Percentiles rank a stretch among this genome's conserved stretches.
Evolutionary conservation across 73 alveolate species (phyloP).

Genomic region (Tetrahymena thermophila): DNA sequence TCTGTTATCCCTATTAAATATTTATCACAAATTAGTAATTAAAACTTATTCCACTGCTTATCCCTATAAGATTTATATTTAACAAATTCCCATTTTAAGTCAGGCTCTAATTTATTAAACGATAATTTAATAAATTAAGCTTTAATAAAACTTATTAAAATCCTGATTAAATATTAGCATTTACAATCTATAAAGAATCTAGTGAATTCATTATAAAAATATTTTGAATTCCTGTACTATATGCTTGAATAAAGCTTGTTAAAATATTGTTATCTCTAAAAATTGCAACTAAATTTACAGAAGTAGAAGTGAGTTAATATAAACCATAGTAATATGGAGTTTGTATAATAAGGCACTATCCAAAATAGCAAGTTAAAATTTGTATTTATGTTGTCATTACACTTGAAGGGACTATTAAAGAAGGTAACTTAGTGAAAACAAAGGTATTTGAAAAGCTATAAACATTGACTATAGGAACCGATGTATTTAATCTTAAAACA

Average conservation of each 20-base stretch:
- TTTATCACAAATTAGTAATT: neutral
- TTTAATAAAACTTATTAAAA: neutral
- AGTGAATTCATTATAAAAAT: neutral
- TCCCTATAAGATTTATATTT: neutral
- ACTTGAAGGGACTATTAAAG: neutral
- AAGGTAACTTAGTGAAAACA: neutral
- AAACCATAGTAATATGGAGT: neutral
- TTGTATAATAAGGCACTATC: neutral
- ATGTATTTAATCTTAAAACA: neutral
- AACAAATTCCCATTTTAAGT: neutral
- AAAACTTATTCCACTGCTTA: neutral
- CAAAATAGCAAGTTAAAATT: neutral
- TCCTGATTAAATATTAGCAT: neutral
- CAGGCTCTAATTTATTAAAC: neutral
- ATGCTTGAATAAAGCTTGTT: neutral
- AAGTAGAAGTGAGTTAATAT: neutral
- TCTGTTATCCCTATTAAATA: neutral
- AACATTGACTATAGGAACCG: neutral
- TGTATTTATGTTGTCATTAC: neutral
- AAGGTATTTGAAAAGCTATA: neutral
- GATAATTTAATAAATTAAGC: neutral
- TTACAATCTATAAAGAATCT: neutral
- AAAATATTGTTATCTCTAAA: neutral
- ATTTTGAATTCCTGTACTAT: neutral
- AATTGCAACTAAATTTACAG: neutral